Evolutionary conservation across 2,329 filamentous ascomycete genomes (phyloP).

Genomic region (Colletotrichum liriopes): DNA sequence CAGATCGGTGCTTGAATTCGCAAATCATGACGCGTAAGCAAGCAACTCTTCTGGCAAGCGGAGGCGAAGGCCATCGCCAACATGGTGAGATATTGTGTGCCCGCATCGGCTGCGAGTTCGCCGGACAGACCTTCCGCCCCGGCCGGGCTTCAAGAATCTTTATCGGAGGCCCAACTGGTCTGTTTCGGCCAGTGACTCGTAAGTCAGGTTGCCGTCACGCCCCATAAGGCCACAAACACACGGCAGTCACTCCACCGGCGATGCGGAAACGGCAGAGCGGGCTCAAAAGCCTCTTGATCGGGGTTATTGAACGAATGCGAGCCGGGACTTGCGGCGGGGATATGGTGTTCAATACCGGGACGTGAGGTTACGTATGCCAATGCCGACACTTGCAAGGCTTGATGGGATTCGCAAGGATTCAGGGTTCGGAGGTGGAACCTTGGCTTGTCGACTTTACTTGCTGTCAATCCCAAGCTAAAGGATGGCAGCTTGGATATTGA

Average conservation of each 20-base stretch:
- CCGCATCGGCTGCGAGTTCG: neutral
- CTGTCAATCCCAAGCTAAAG: neutral
- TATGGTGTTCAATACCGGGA: neutral
- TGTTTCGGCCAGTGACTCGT: neutral
- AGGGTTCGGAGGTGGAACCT: neutral
- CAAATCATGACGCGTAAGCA: neutral
- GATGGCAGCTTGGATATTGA: neutral
- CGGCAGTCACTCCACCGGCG: slow-evolving; percentile 13
- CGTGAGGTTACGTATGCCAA: neutral
- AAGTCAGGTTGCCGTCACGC: neutral
- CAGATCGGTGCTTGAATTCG: neutral
- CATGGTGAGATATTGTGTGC: slow-evolving; percentile 1
- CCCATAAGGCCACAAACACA: slow-evolving; percentile 2
- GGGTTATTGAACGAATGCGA: neutral
- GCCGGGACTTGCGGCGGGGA: slow-evolving; percentile 1
- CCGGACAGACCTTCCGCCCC: slow-evolving; percentile 5
- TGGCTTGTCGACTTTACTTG: too few species aligned
- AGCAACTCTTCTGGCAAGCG: neutral
- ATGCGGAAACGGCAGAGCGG: too few species aligned
- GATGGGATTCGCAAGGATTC: neutral
- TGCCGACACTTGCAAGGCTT: neutral
- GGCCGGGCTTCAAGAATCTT: neutral
- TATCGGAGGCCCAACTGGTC: neutral
- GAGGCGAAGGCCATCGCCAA: neutral
- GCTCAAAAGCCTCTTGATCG: neutral